Evolutionary conservation across 2,329 filamentous ascomycete genomes (phyloP).

Genomic region (Septoria linicola): DNA sequence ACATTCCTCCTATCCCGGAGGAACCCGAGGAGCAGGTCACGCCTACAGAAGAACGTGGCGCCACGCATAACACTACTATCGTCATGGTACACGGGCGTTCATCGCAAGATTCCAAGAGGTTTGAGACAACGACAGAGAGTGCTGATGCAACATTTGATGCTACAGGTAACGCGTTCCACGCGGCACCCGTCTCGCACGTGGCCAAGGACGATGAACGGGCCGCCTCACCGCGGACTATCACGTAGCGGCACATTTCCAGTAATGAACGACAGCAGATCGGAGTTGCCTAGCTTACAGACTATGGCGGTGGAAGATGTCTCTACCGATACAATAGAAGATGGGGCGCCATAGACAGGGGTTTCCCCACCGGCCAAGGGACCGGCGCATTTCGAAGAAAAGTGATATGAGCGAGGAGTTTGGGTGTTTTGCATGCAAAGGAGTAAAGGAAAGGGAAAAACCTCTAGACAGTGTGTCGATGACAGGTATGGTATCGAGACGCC

Average conservation of each 20-base stretch:
- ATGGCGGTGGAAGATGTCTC: neutral
- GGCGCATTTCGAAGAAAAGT: neutral
- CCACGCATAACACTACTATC: conserved; percentile 18
- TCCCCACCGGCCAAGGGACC: neutral
- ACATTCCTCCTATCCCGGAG: conserved; percentile 52
- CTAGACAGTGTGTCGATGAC: conserved; percentile 14
- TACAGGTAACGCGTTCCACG: conserved; percentile 4
- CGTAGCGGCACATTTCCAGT: neutral
- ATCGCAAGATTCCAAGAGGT: neutral
- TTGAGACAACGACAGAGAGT: conserved; percentile 5
- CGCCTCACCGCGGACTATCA: conserved; percentile 1
- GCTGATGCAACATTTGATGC: conserved; percentile 3
- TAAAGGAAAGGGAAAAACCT: neutral
- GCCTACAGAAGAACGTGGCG: conserved; percentile 10
- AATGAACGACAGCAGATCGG: too few relatives aligned
- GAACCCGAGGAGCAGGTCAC: conserved; percentile 21
- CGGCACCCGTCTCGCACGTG: neutral
- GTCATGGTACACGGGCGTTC: conserved; percentile 16
- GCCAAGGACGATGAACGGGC: conserved; percentile 1
- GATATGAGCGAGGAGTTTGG: neutral
- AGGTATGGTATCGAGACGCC: neutral
- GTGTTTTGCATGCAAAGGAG: too few relatives aligned
- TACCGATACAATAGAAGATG: neutral
- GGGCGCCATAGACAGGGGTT: neutral
- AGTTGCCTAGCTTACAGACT: neutral